Percentiles rank a stretch among this genome's conserved stretches.
Evolutionary conservation across 2,329 filamentous ascomycete genomes (phyloP).

Genomic region (Trichoderma lentiforme): DNA sequence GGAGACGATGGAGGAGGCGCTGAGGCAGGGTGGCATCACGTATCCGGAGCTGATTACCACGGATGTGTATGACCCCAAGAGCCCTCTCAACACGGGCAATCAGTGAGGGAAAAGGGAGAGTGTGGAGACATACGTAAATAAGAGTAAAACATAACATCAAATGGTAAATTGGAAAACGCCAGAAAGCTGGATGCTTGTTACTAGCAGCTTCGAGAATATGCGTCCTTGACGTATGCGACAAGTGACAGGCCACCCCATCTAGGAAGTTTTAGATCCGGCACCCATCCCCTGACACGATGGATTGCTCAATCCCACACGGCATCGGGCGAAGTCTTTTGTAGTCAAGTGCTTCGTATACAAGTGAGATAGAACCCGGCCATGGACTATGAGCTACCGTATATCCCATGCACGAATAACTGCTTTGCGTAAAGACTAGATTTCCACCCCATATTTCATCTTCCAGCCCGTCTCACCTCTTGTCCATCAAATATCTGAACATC

Average conservation of each 20-base stretch:
- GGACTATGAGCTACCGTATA: background rate
- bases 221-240: background rate
- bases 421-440: background rate
- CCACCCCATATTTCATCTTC: background rate
- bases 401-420: background rate
- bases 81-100: constrained; percentile 58
- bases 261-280: background rate
- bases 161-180: background rate
- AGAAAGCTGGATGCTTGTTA: background rate
- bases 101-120: constrained; percentile 24
- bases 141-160: background rate
- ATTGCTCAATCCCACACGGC: background rate
- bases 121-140: background rate
- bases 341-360: background rate
- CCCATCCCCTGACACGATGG: background rate
- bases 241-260: background rate
- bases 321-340: background rate
- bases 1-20: constrained; percentile 62
- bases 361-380: background rate
- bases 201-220: background rate
- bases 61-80: constrained; percentile 56
- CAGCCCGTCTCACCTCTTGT: background rate
- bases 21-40: constrained; percentile 50
- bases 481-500: background rate
- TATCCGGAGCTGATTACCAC: constrained; percentile 57